These are phyloP conservation scores for Fusarium chuoi DNA, from an alignment of 2,329 filamentous ascomycete genomes.

Conservation along the genomic window DNA sequence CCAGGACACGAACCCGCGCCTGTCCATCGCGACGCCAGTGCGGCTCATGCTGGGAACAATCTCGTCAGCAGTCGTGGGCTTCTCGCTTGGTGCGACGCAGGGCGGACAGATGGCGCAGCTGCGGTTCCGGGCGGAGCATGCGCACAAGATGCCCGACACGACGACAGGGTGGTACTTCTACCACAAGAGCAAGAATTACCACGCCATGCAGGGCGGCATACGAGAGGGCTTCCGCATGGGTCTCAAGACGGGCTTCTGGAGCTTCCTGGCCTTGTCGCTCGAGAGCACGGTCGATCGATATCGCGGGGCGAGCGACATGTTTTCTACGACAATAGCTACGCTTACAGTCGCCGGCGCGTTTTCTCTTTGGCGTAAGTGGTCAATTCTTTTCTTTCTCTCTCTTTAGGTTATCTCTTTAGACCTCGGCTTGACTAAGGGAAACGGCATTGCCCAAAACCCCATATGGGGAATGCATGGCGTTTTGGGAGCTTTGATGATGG, in stretches of 20 bases:
- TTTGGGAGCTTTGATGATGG: constrained; percentile 22
- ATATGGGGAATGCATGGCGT: constrained; percentile 31
- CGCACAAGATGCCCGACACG: constrained; percentile 87
- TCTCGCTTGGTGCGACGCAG: constrained; percentile 75
- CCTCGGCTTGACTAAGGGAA: constrained; percentile 27
- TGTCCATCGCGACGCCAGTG: constrained; percentile 71
- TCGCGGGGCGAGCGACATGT: constrained; percentile 75
- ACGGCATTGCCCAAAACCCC: constrained; percentile 22
- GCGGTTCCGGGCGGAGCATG: constrained; percentile 94
- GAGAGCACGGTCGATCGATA: constrained; percentile 88
- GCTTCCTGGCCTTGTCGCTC: constrained; percentile 78
- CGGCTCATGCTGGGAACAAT: constrained; percentile 74
- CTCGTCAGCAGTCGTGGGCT: constrained; percentile 74
- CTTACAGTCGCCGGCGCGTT: constrained; percentile 87
- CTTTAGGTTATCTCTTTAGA: neutral
- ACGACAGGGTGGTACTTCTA: constrained; percentile 97
- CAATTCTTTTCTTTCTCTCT: neutral
- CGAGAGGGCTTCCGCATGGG: constrained; percentile 83
- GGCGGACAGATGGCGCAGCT: constrained; percentile 80
- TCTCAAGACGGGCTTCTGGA: constrained; percentile 75
- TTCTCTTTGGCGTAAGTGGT: constrained; percentile 80
- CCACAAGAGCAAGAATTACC: constrained; percentile 97
- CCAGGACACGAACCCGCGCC: constrained; percentile 54
- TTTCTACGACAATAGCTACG: constrained; percentile 84
- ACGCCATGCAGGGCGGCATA: constrained; percentile 79